Base-by-base conservation (phyloP, 176 grass and related monocot species). In the Oryza brachyantha region DNA sequence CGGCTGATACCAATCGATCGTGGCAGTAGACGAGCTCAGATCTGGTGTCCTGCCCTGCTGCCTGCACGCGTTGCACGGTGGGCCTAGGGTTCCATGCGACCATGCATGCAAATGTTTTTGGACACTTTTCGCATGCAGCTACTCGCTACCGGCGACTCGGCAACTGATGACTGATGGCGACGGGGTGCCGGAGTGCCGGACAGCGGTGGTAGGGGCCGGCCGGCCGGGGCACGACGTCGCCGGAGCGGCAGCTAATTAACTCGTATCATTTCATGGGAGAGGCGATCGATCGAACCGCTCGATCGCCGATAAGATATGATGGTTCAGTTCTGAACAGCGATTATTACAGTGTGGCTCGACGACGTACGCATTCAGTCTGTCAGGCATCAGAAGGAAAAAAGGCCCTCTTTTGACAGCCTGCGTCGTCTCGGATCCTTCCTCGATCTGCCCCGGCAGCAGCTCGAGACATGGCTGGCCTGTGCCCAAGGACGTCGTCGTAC, bases 391-490 rank as follows among this genome's bases (percentile, higher is more conserved):
- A n/a, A n/a, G n/a, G n/a, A n/a, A n/a, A 46, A 46, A 16, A 9
- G 7, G 38, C 38, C 9, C 39, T 17, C 39, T 17, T 27, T 26
- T 17, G 11, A 26, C 54, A 6, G 42, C 3, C 42, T 40, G 73
- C 27, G 12, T 29, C 59, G 13, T 4, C 12, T 4, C 12, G n/a
- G 11, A 41, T 74, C 60, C 29, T 38, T 55, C 35, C 31, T 21
- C n/a, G n/a, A n/a, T n/a, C 61, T 75, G 78, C 72, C 27, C 31
- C 41, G 41, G 71, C 78, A 70, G 21, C 43, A 35, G 31, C 31
- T 32, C 52, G 55, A 29, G 40, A 42, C 83, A 79, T 39, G 8
- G 67, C n/a, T n/a, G n/a, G n/a, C n/a, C n/a, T n/a, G n/a, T n/a
- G n/a, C n/a, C n/a, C 6, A 52, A 21, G 79, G 73, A 82, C 17